These are phyloP conservation scores for Hortaea werneckii DNA, from an alignment of 2,329 filamentous ascomycete genomes.

Conservation along the genomic window DNA sequence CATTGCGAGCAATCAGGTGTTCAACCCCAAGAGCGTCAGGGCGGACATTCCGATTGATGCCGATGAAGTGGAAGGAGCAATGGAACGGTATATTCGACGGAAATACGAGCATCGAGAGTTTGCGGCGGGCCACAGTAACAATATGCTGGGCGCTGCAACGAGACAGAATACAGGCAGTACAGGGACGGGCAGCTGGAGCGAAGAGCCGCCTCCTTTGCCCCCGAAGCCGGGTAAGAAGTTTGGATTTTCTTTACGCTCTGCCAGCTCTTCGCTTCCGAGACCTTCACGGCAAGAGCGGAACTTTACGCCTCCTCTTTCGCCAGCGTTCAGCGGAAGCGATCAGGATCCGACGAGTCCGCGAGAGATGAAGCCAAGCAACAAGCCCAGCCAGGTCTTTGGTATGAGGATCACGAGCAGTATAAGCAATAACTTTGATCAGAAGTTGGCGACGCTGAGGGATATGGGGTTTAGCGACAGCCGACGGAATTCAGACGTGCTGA, in stretches of 20 bases:
- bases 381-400: constrained; percentile 36
- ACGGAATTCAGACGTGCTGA: constrained; percentile 70
- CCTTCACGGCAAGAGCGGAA: constrained; percentile 39
- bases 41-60: constrained; percentile 79
- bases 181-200: constrained; percentile 40
- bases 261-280: constrained; percentile 58
- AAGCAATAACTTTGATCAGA: constrained; percentile 58
- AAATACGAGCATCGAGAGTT: constrained; percentile 71
- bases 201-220: constrained; percentile 47
- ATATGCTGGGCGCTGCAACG: constrained; percentile 7
- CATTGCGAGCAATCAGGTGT: constrained; percentile 70
- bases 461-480: constrained; percentile 87
- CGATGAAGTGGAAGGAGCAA: constrained; percentile 85
- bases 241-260: constrained; percentile 56
- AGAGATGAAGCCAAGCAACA: constrained; percentile 38
- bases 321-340: constrained; percentile 20
- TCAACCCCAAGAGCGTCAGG: constrained; percentile 75
- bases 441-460: constrained; percentile 66
- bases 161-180: constrained; percentile 49
- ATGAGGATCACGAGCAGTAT: constrained; percentile 43
- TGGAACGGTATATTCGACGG: constrained; percentile 89
- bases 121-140: constrained; percentile 28
- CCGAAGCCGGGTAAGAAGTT: constrained; percentile 52
- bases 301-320: constrained; percentile 27
- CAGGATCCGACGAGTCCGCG: constrained; percentile 12